Evolutionary conservation across 495 filamentous ascomycete genomes (phyloP).

Genomic region (Neurospora sp.): DNA sequence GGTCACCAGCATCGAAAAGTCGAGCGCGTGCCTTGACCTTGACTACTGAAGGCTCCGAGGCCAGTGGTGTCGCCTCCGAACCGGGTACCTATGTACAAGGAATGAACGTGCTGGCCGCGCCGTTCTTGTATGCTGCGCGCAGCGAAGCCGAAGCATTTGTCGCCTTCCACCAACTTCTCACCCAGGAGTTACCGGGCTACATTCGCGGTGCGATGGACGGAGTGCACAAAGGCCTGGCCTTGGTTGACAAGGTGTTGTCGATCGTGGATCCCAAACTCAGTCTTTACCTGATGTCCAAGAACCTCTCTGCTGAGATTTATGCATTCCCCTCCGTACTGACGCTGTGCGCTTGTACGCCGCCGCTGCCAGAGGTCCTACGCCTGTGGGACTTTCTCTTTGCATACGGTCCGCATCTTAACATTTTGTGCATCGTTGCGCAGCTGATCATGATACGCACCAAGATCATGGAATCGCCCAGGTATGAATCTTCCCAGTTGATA

Average conservation of each 20-base stretch:
- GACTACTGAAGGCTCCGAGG: constrained; percentile 50
- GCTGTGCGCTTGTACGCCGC: constrained; percentile 93
- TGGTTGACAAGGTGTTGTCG: constrained; percentile 84
- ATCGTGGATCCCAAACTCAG: constrained; percentile 88
- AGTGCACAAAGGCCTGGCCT: constrained; percentile 78
- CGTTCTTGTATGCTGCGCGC: constrained; percentile 89
- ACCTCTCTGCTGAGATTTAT: constrained; percentile 85
- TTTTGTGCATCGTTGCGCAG: constrained; percentile 96
- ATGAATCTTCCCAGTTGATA: constrained; percentile 11
- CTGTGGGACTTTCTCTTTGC: constrained; percentile 99
- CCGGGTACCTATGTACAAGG: constrained; percentile 90
- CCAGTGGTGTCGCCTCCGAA: constrained; percentile 35
- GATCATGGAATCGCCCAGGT: constrained; percentile 77
- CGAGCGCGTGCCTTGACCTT: constrained; percentile 42
- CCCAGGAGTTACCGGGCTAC: constrained; percentile 84
- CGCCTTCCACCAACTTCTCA: constrained; percentile 82
- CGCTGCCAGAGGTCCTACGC: constrained; percentile 82
- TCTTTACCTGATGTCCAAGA: constrained; percentile 69
- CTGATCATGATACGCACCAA: constrained; percentile 77
- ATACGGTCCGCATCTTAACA: constrained; percentile 88
- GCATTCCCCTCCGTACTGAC: constrained; percentile 97
- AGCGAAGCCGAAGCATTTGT: constrained; percentile 93
- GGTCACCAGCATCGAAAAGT: constrained; percentile 38
- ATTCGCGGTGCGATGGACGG: constrained; percentile 95
- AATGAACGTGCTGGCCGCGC: constrained; percentile 99